Base-by-base conservation (phyloP, 331 rosid genomes). In the Saraca asoca region DNA sequence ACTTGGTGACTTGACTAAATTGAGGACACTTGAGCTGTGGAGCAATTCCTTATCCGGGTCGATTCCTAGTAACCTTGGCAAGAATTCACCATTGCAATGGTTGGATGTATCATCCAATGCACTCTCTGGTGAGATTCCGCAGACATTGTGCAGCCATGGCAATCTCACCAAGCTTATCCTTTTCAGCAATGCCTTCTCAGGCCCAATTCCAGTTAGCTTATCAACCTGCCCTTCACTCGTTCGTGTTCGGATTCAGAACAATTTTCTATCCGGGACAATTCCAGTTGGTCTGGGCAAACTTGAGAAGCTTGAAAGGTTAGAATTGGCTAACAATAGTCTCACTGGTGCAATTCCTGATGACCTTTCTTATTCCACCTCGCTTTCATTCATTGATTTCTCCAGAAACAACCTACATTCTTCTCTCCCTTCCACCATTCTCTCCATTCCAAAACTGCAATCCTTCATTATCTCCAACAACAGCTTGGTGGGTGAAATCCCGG, bases 151-250 rank as follows among this genome's bases (percentile, higher is more conserved):
- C 85, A 82, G 72, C 43, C 65, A 70, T 13, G 96, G 97, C 39
- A 86, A 86, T 73, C 97, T 94, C 53, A 90, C 96, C 71, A 94
- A 94, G 85, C 97, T 94, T 33, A 94, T 90, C 54, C 96, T 94
- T 51, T 94, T 94, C 86, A 94, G 82, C 83, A 94, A 94, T 70
- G 91, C 75, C 55, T 84, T 94, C 75, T 70, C 89, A 11, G 92
- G 98, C 74, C 70, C 87, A 14, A 84, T 94, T 74, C 98, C 96
- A 2, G 64, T 49, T 24, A 81, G 79, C 77, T 49, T 94, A 20
- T 88, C 97, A 11, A 53, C 50, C 0, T 94, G 98, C 51, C 63
- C 33, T 38, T 90, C 97, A 2, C 86, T 94, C 9, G 85, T 90
- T 72, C 95, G 97, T 7, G 97, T 90, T 45, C 85, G 97, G 80